Conservation (phyloP, 192 early-diverging fungal species). For the Phycomyces blakesleeanus region DNA sequence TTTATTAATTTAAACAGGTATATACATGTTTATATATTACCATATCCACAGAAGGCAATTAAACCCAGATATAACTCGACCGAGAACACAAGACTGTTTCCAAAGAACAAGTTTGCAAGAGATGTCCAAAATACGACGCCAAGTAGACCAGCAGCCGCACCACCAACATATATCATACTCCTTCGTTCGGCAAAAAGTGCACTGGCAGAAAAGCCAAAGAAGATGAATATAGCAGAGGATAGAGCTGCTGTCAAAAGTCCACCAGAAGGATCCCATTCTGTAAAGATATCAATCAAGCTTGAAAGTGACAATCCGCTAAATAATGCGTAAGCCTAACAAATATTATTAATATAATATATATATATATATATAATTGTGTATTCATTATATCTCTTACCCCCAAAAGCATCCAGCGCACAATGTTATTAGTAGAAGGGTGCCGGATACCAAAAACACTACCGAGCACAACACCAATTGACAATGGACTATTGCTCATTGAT, state of each 20-base stretch:
- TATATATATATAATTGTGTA: not conserved
- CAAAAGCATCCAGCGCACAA: conserved; percentile 10
- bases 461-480: not conserved
- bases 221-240: conserved; percentile 41
- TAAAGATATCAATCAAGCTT: conserved; percentile 8
- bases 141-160: conserved; percentile 31
- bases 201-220: conserved; percentile 43
- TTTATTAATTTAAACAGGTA: not conserved
- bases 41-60: conserved; percentile 40
- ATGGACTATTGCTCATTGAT: not conserved
- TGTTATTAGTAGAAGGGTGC: not conserved
- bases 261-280: conserved; percentile 19
- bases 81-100: conserved; percentile 37
- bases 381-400: not conserved
- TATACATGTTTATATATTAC: too few species aligned
- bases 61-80: conserved; percentile 50
- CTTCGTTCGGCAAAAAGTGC: conserved; percentile 36
- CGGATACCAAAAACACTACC: conserved; percentile 19
- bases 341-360: not conserved
- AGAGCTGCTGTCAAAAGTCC: conserved; percentile 32
- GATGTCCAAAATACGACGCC: conserved; percentile 32
- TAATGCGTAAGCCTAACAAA: conserved; percentile 16
- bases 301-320: conserved; percentile 22
- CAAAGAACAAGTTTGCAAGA: conserved; percentile 37
- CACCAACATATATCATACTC: conserved; percentile 32